phyloP scores from a whole-genome alignment of 352 stramenopile genomes.

The Phytophthora sojae region DNA sequence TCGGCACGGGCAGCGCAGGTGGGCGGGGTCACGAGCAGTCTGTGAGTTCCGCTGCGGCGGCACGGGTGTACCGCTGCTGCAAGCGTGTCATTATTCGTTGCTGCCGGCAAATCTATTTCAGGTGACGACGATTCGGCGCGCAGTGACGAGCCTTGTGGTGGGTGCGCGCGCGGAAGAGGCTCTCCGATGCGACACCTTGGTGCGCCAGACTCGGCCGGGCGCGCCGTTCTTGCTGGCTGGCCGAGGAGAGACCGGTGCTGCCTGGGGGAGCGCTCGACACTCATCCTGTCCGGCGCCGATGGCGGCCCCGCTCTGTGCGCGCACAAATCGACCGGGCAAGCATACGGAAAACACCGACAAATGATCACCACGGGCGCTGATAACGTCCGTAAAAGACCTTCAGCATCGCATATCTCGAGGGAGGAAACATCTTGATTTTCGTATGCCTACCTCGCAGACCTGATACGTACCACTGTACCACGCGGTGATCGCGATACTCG shows the following conservation, averaged over 20 bases:
- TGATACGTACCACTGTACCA: conserved; percentile 7
- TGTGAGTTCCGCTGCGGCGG: too few relatives aligned
- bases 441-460: neutral
- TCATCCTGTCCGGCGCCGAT: conserved; percentile 7
- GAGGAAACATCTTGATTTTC: conserved; percentile 3
- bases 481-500: conserved; percentile 9
- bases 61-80: too few relatives aligned
- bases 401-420: neutral
- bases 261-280: neutral
- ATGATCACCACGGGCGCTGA: conserved; percentile 11
- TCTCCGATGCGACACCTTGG: conserved; percentile 18
- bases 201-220: neutral
- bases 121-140: too few relatives aligned
- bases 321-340: conserved; percentile 15
- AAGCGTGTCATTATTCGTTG: too few relatives aligned
- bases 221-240: neutral
- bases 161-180: neutral
- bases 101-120: too few relatives aligned
- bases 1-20: too few relatives aligned
- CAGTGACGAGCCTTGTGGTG: neutral
- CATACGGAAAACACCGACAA: conserved; percentile 24
- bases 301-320: conserved; percentile 1
- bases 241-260: conserved; percentile 7
- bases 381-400: neutral
- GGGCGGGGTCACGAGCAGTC: too few relatives aligned